Base-by-base conservation (phyloP, 345 rosid species). In the Eucalyptus marginata region DNA sequence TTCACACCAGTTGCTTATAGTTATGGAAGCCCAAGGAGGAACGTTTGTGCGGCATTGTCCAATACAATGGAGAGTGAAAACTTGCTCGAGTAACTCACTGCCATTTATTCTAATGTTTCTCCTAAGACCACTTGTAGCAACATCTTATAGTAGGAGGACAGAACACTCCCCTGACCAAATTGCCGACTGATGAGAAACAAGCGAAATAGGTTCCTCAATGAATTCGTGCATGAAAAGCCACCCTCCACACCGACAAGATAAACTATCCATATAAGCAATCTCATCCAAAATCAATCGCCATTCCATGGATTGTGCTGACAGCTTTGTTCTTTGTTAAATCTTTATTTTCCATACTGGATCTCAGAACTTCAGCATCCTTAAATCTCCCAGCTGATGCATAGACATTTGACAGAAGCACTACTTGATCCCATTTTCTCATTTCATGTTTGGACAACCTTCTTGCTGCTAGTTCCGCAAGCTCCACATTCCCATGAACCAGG, bases 381-480 rank as follows among this genome's bases (percentile, higher is more conserved):
- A 93, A 93, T 89, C 93, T 92, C 54, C 96, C 95, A n/a, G 89
- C 90, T 9, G 91, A 93, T 59, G 93, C 92, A 91, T 93, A 93
- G 66, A 88, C 89, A 83, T 93, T 93, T 40, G 94, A 94, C 44
- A 94, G 90, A 49, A 92, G 92, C 90, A 93, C 92, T 27, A 88
- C 58, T 20, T 62, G 87, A 16, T 87, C 92, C 4, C 91, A 88
- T 86, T 90, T 89, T 49, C 83, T 86, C 36, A 83, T 84, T 20
- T 90, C 92, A 71, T 66, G 90, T 83, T 92, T 86, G 62, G 88
- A 87, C 20, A 93, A 71, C 64, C 83, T 90, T 68, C 62, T 88
- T 40, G 93, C 92, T 83, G 90, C 93, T 76, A 91, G 71, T 89
- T 92, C 93, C 29, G 93, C 95, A 15, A 93, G 86, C 87, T 88